Evolutionary conservation across 257 asterid species (phyloP).

Genomic region (Fraxinus pennsylvanica): DNA sequence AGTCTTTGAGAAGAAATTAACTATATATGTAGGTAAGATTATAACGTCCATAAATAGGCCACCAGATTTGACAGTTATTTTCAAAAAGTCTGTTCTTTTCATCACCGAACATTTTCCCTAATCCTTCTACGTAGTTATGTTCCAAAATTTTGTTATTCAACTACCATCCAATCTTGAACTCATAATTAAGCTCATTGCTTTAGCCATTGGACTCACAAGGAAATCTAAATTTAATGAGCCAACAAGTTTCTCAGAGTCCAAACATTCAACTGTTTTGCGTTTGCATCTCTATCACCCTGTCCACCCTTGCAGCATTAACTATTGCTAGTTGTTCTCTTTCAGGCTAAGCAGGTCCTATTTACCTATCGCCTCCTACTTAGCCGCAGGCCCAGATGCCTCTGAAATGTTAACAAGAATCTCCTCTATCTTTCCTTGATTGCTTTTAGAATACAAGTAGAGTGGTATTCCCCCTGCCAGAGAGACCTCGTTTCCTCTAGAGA

Average conservation of each 20-base stretch:
- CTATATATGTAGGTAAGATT: neutral
- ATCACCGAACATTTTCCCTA: neutral
- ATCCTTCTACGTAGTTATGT: neutral
- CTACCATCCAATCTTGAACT: neutral
- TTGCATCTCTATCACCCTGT: neutral
- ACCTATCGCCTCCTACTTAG: neutral
- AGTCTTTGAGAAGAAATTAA: constrained; percentile 3
- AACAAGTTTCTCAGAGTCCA: neutral
- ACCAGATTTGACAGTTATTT: neutral
- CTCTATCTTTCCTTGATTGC: neutral
- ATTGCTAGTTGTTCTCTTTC: neutral
- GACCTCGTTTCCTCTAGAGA: neutral
- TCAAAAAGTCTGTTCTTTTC: neutral
- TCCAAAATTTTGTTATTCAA: neutral
- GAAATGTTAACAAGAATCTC: neutral
- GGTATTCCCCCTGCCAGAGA: neutral
- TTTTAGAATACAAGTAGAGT: neutral
- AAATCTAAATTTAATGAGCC: neutral
- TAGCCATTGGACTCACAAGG: neutral
- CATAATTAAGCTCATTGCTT: neutral
- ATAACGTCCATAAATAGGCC: neutral
- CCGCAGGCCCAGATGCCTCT: neutral
- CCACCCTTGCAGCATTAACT: neutral
- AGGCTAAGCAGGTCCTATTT: neutral
- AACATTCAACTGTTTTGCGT: neutral